phyloP scores from a whole-genome alignment of 1,139 yeast species.

The Debaryomycetaceae sp. region DNA sequence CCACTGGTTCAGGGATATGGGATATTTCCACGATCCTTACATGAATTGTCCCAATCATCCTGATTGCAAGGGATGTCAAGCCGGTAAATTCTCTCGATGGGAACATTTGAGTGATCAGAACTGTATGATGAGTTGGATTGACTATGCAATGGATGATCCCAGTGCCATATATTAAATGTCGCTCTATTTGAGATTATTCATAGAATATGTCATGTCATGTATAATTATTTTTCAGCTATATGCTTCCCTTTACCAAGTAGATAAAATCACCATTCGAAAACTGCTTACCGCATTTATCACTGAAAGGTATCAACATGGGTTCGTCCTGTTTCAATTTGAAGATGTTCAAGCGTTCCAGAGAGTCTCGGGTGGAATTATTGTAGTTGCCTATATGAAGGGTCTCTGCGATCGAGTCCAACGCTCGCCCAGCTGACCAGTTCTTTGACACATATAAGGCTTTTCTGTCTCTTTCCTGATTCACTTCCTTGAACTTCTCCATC shows the following conservation, averaged over 20 bases:
- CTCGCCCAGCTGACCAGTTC: constrained; percentile 75
- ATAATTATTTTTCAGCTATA: constrained; percentile 6
- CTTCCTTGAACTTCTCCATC: constrained; percentile 11
- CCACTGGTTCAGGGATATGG: constrained; percentile 89
- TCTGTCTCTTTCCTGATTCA: constrained; percentile 26
- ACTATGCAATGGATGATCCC: constrained; percentile 46
- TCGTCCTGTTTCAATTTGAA: constrained; percentile 32
- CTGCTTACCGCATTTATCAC: constrained; percentile 41
- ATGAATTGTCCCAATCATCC: constrained; percentile 60
- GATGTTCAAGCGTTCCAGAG: constrained; percentile 42
- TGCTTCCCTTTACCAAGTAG: constrained; percentile 55
- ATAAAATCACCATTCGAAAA: constrained; percentile 50
- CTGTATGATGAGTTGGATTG: constrained; percentile 73
- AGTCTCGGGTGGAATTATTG: constrained; percentile 49
- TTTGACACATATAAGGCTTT: constrained; percentile 52
- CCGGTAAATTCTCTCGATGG: constrained; percentile 33
- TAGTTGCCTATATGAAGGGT: constrained; percentile 51
- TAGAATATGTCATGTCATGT: background rate
- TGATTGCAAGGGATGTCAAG: constrained; percentile 22
- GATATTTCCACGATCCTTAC: constrained; percentile 74
- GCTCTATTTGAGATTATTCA: background rate
- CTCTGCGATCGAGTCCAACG: constrained; percentile 65
- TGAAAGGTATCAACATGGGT: constrained; percentile 25
- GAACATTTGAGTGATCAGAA: constrained; percentile 55
- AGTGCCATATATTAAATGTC: constrained; percentile 10